These are phyloP conservation scores for Eucalyptus polybractea DNA, from an alignment of 345 rosid genomes.

Conservation along the genomic window DNA sequence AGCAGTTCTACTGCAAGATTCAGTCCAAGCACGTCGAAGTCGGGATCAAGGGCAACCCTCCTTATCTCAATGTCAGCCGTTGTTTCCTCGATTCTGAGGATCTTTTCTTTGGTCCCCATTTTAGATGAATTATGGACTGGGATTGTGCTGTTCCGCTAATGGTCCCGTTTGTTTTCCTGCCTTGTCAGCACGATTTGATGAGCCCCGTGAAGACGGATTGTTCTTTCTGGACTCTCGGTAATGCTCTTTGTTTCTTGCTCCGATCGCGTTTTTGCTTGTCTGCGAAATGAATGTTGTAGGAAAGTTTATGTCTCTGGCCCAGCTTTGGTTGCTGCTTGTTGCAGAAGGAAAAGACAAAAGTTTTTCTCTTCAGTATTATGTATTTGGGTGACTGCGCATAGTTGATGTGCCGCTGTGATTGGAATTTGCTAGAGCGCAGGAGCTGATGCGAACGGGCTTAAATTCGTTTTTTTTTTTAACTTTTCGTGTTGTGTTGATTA, in stretches of 20 bases:
- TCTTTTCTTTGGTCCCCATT: not conserved
- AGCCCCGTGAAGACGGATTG: slow-evolving; percentile 79
- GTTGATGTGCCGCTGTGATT: not conserved
- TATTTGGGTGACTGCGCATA: not conserved
- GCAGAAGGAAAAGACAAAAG: not conserved
- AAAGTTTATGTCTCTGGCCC: not conserved
- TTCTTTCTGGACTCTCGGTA: slow-evolving; percentile 91
- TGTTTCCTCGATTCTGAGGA: not conserved
- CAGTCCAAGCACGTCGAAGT: slow-evolving; percentile 76
- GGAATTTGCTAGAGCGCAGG: not conserved
- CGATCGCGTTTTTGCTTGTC: not conserved
- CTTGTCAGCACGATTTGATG: slow-evolving; percentile 57
- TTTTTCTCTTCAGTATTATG: not conserved
- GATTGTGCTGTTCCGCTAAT: not conserved
- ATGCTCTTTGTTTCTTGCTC: not conserved
- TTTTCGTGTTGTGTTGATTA: not conserved
- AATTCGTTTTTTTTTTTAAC: not conserved
- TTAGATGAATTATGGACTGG: not conserved
- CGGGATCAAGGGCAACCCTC: slow-evolving; percentile 95
- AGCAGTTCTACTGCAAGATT: slow-evolving; percentile 76
- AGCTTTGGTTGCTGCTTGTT: not conserved
- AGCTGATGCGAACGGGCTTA: not conserved
- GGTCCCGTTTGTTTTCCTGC: not conserved
- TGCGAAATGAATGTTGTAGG: not conserved
- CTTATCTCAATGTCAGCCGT: slow-evolving; percentile 66